A percentile compares a stretch with the other conserved stretches of the same genome.
Evolutionary conservation across 1,139 yeast genomes (phyloP).

Genomic region (Pichia terricola): DNA sequence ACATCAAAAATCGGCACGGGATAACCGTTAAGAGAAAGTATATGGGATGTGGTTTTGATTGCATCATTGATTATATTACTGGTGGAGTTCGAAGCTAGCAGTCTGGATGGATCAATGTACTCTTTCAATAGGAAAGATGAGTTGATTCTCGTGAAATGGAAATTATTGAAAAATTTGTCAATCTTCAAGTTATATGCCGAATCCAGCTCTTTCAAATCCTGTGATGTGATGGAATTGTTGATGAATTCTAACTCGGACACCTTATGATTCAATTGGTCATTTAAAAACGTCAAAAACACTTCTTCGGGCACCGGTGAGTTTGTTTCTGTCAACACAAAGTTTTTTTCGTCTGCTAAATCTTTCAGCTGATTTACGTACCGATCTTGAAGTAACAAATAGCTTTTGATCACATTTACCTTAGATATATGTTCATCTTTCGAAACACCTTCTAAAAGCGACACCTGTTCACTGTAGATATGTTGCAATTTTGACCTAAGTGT

Average conservation of each 20-base stretch:
- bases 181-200: slow-evolving; percentile 12
- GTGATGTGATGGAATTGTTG: slow-evolving; percentile 11
- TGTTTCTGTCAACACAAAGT: neutral
- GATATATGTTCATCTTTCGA: neutral
- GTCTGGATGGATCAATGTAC: slow-evolving; percentile 13
- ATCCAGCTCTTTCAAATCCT: slow-evolving; percentile 15
- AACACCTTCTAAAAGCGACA: slow-evolving; percentile 5
- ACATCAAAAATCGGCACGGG: slow-evolving; percentile 20
- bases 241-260: slow-evolving; percentile 18
- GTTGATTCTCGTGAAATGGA: slow-evolving; percentile 19
- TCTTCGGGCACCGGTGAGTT: slow-evolving; percentile 4
- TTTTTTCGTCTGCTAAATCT: neutral
- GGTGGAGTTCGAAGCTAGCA: slow-evolving; percentile 12
- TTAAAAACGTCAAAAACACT: slow-evolving; percentile 5
- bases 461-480: slow-evolving; percentile 10
- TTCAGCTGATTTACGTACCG: slow-evolving; percentile 5
- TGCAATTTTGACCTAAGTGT: slow-evolving; percentile 4
- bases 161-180: slow-evolving; percentile 16
- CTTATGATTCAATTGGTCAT: slow-evolving; percentile 9
- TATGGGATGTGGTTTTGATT: slow-evolving; percentile 16
- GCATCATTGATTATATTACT: slow-evolving; percentile 12
- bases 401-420: slow-evolving; percentile 4
- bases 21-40: slow-evolving; percentile 20
- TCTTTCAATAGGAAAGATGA: slow-evolving; percentile 19
- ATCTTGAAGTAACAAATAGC: slow-evolving; percentile 2